Evolutionary conservation across 1,284 basidiomycete species (phyloP), one percentile per base, ranked within the genome.

Genomic region (Erythrobasidium hasegawianum): DNA sequence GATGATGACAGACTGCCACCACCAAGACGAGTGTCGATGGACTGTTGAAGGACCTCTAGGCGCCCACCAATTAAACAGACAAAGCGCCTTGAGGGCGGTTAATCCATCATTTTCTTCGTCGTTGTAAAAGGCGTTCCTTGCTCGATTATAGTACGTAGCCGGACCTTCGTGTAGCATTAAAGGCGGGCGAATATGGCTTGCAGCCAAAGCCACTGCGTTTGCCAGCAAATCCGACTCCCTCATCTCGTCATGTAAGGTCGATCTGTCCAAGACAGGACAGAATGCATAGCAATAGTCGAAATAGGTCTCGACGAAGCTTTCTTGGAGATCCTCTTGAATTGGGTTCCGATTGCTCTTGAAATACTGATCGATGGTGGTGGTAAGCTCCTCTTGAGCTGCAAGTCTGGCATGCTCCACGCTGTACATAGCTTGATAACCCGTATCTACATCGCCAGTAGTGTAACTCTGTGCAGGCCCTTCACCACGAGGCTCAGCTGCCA

Each of bases 1-100:
- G 45, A 47, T 47, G 4, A 47, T 47, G 45, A 47, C 45, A 18
- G 45, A 47, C n/a, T 18, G n/a, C 45, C 45, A 47, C 45, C 45
- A 47, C 45, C 45, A 47, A 14, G 45, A 47, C 4, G 45, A 47
- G 22, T 47, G n/a, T 18, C 45, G 45, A 24, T 47, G 45, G 7
- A 47, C 45, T 4, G 45, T 47, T 5, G 45, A 47, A 18, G 45
- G 45, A 8, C n/a, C 8, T 24, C 45, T 47, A 18, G 45, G 45
- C 5, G 45, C 45, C 45, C 45, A 47, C 4, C 14, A 47, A 4
- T 47, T 4, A 24, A 47, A 47, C n/a, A 47, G 14, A 14, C 5
- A 4, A 5, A 47, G 45, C n/a, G 45, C 45, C 16, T 47, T 47
- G n/a, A 47, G 45, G 14, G 5, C 14, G 5, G 45, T 47, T 16